Conservation (phyloP, 768 basidiomycete genomes). For the Rhizopogon salebrosus region DNA sequence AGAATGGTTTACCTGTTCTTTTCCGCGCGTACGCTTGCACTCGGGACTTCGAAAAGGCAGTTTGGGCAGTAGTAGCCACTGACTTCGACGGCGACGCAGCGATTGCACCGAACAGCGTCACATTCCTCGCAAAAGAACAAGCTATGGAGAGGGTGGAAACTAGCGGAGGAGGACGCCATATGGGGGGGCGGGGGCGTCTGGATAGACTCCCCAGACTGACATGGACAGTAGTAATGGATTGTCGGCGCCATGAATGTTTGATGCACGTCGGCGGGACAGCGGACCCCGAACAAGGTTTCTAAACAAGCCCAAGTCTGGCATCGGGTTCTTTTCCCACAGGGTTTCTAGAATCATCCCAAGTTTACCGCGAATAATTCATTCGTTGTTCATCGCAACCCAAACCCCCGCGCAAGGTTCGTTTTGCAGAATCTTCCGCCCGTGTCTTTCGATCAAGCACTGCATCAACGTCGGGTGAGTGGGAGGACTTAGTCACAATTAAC, state of each 20-base stretch:
- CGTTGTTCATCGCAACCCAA: too few relatives aligned
- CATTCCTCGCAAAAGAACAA: constrained; percentile 99
- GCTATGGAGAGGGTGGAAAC: constrained; percentile 77
- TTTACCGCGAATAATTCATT: too few relatives aligned
- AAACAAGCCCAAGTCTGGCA: too few relatives aligned
- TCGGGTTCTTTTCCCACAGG: too few relatives aligned
- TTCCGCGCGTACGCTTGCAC: constrained; percentile 95
- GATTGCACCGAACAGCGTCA: constrained; percentile 89
- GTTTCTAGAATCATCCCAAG: too few relatives aligned
- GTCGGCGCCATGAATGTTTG: constrained; percentile 34
- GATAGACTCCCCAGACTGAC: constrained; percentile 45
- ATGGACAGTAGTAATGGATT: constrained; percentile 70
- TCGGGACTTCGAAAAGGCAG: constrained; percentile 97
- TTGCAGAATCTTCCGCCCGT: too few relatives aligned
- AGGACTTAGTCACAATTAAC: too few relatives aligned
- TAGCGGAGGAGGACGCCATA: constrained; percentile 70
- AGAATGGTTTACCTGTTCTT: constrained; percentile 72
- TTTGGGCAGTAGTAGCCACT: constrained; percentile 98
- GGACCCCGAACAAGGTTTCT: too few relatives aligned
- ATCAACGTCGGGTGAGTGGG: too few relatives aligned
- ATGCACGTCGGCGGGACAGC: too few relatives aligned
- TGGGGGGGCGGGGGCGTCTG: constrained; percentile 63
- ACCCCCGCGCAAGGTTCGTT: too few relatives aligned
- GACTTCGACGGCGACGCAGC: constrained; percentile 89
- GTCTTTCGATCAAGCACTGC: too few relatives aligned